phyloP scores from a whole-genome alignment of 2,329 filamentous ascomycete species.

The Pseudogymnoascus verrucosus region DNA sequence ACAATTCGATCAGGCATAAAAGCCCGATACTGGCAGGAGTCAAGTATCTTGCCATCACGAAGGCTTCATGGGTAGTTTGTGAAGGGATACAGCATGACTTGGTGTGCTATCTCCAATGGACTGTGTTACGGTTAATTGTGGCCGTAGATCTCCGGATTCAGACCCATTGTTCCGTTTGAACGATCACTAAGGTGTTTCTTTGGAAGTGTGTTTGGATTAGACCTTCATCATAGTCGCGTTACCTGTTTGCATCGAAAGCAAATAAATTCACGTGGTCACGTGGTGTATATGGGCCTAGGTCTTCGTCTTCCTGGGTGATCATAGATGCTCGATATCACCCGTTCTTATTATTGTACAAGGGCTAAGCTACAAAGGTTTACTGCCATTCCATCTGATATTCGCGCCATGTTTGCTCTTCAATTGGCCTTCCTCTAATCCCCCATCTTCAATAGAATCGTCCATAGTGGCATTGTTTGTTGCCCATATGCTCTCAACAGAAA shows the following conservation, averaged over 20 bases:
- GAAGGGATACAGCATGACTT: background rate
- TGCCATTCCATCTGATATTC: constrained; percentile 34
- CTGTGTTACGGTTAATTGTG: background rate
- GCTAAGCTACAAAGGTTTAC: constrained; percentile 13
- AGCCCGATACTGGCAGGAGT: constrained; percentile 85
- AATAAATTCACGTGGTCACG: constrained; percentile 3
- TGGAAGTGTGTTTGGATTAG: background rate
- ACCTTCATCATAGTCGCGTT: background rate
- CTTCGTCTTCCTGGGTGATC: background rate
- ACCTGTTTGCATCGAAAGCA: background rate
- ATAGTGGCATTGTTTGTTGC: constrained; percentile 60
- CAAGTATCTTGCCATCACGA: constrained; percentile 67
- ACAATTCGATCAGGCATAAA: constrained; percentile 72
- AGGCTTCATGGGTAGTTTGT: background rate
- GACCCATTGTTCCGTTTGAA: background rate
- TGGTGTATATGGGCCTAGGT: background rate
- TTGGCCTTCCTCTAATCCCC: constrained; percentile 25
- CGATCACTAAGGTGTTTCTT: background rate
- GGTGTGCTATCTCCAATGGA: background rate
- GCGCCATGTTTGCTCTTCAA: constrained; percentile 37
- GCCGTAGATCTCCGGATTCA: background rate
- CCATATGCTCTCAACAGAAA: constrained; percentile 82
- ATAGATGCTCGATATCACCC: background rate
- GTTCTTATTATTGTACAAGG: background rate
- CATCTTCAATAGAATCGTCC: constrained; percentile 22